Conservation (phyloP, 192 early-diverging fungal genomes). For the Phlyctochytrium arcticum region DNA sequence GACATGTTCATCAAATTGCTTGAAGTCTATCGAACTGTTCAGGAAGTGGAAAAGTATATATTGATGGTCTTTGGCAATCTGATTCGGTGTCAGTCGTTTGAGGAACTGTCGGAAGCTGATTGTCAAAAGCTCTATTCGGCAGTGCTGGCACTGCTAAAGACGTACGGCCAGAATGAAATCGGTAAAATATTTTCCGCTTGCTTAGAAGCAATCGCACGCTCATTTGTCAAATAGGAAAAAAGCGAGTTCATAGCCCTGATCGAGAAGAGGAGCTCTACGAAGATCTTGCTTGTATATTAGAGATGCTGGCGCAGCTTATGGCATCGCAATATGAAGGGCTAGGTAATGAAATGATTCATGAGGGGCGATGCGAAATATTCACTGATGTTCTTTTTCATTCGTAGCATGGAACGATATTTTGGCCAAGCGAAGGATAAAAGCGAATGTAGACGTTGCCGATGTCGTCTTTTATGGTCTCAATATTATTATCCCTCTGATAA, state of each 20-base stretch:
- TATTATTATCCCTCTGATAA: conserved; percentile 66
- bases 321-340: conserved; percentile 54
- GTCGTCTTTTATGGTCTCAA: conserved; percentile 71
- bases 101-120: conserved; percentile 26
- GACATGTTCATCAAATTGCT: conserved; percentile 61
- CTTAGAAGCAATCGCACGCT: not conserved
- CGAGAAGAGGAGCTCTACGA: conserved; percentile 65
- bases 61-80: conserved; percentile 55
- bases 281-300: conserved; percentile 59
- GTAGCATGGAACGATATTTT: not conserved
- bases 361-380: not conserved
- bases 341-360: conserved; percentile 25
- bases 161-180: conserved; percentile 52
- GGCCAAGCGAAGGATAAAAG: not conserved
- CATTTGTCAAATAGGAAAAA: conserved; percentile 28
- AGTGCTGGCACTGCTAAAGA: conserved; percentile 47
- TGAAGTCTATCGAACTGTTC: conserved; percentile 57
- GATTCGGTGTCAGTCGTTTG: conserved; percentile 38
- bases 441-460: conserved; percentile 44
- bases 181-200: conserved; percentile 36
- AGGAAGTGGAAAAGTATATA: conserved; percentile 64
- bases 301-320: conserved; percentile 56
- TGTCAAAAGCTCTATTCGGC: conserved; percentile 26
- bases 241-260: conserved; percentile 37
- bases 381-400: not conserved